Evolutionary conservation across 352 stramenopile species (phyloP), one percentile per base, ranked within the genome.

Genomic region (Globisporangium mamillatum): DNA sequence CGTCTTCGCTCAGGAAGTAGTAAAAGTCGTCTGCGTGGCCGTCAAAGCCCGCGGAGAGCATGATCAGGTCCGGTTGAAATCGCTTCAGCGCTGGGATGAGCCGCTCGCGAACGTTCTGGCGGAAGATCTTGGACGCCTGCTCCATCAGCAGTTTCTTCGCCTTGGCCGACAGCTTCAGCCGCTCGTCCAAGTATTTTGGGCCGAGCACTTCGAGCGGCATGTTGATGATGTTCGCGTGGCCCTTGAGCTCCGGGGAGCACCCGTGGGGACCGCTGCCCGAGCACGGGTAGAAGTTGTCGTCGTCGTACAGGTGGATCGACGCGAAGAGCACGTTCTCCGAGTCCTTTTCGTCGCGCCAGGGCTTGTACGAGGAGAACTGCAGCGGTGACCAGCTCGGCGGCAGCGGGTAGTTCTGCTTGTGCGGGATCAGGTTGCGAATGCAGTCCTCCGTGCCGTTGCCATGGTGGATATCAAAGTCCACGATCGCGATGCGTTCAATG

Each of bases 1-100:
- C 92, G 62, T 94, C 81, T 41, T 92, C 76, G 62, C 74, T 92
- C 20, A 98, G 74, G 57, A 76, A 87, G 54, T 91, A 87, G 74
- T 90, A 88, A 60, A 88, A 87, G 27, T 91, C 83, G 48, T 91
- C 77, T 8, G 79, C 79, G 50, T 88, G 80, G 55, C 78, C 83
- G 36, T 91, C 83, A 60, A 91, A 91, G 14, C 83, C 83, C 14
- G 83, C 77, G n/a, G 83, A 91, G 58, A 91, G 55, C 70, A 91
- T 74, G 63, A 91, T 85, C 60, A 91, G 69, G 63, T 91, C 83
- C 14, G 81, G 81, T 7, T 64, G 71, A 71, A 91, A 88, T 34
- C 68, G 68, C 14, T 65, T 76, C 57, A 91, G 66, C n/a, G 76
- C 66, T 1, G 80, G 80, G 29, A 88, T 59, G n/a, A 91, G 66